Evolutionary conservation across 352 stramenopile genomes (phyloP), one percentile per base, ranked within the genome.

Genomic region (Globisporangium solare): DNA sequence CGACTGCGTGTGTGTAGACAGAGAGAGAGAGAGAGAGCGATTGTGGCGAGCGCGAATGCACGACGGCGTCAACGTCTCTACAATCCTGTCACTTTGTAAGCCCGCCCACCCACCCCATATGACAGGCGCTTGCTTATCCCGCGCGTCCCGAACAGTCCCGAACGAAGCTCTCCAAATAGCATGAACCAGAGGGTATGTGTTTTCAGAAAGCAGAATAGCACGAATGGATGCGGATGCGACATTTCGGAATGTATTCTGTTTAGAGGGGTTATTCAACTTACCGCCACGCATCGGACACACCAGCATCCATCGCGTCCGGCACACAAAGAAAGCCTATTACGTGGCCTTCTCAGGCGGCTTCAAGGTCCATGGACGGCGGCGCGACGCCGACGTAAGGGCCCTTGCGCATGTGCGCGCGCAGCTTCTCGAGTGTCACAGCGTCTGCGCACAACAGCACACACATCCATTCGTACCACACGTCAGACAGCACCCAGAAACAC

Each of bases 311-410:
- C 39, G 17, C 39, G 7, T n/a, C 12, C 39, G 18, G 24, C 24
- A 27, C 24, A 43, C 39, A n/a, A 43, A 43, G 17, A 43, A 43
- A n/a, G 12, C 39, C 13, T 10, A n/a, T n/a, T n/a, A n/a, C n/a
- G n/a, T n/a, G n/a, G n/a, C n/a, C n/a, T n/a, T n/a, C n/a, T n/a
- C n/a, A n/a, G n/a, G n/a, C n/a, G n/a, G n/a, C n/a, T n/a, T n/a
- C n/a, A n/a, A n/a, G n/a, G n/a, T n/a, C n/a, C n/a, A n/a, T n/a
- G n/a, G n/a, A n/a, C 11, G 73, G 63, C 0, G 70, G 63, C 1
- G 61, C 65, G 13, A 74, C 60, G 39, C 80, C 77, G 20, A 77
- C 71, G 53, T 90, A 93, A n/a, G 83, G 83, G 3, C 83, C 83
- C 13, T 72, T 70, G 40, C 58, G 61, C 51, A 93, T 43, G 65